Percentiles rank a stretch among this genome's conserved stretches.
phyloP scores from a whole-genome alignment of 2,329 filamentous ascomycete species.

The Zymoseptoria passerinii region DNA sequence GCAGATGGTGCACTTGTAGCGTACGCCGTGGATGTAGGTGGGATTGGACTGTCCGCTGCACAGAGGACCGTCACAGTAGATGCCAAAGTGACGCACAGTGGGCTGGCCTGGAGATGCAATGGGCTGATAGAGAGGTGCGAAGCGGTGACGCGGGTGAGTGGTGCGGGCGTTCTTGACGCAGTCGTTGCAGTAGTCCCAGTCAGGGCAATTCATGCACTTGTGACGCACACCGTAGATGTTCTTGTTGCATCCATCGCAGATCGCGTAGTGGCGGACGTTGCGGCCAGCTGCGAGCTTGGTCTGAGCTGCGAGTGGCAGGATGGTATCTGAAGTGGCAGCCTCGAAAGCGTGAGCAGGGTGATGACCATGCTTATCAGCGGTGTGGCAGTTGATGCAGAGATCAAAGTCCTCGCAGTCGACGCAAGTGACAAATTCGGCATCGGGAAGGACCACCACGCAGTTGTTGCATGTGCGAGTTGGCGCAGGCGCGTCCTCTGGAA shows the following conservation, averaged over 20 bases:
- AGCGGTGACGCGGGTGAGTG: slow-evolving; percentile 76
- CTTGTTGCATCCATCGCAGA: slow-evolving; percentile 91
- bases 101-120: slow-evolving; percentile 40
- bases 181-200: slow-evolving; percentile 86
- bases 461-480: slow-evolving; percentile 63
- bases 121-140: slow-evolving; percentile 77
- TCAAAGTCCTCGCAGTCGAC: slow-evolving; percentile 80
- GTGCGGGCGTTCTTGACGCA: slow-evolving; percentile 61
- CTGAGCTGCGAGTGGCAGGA: slow-evolving; percentile 53
- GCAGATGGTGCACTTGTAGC: slow-evolving; percentile 97
- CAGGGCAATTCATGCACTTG: slow-evolving; percentile 94
- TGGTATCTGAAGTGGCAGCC: slow-evolving; percentile 55
- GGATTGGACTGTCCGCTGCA: slow-evolving; percentile 54
- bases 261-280: slow-evolving; percentile 72
- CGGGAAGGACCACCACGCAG: slow-evolving; percentile 57
- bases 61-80: slow-evolving; percentile 90
- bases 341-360: slow-evolving; percentile 79
- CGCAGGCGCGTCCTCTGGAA: slow-evolving; percentile 26
- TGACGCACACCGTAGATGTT: slow-evolving; percentile 81
- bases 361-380: slow-evolving; percentile 72
- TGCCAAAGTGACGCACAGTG: slow-evolving; percentile 62
- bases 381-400: slow-evolving; percentile 76
- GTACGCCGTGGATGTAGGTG: slow-evolving; percentile 66
- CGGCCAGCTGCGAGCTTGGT: slow-evolving; percentile 70
- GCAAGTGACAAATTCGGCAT: slow-evolving; percentile 79